Conservation (phyloP, 768 basidiomycete genomes). For the Macrolepiota dolichaula region DNA sequence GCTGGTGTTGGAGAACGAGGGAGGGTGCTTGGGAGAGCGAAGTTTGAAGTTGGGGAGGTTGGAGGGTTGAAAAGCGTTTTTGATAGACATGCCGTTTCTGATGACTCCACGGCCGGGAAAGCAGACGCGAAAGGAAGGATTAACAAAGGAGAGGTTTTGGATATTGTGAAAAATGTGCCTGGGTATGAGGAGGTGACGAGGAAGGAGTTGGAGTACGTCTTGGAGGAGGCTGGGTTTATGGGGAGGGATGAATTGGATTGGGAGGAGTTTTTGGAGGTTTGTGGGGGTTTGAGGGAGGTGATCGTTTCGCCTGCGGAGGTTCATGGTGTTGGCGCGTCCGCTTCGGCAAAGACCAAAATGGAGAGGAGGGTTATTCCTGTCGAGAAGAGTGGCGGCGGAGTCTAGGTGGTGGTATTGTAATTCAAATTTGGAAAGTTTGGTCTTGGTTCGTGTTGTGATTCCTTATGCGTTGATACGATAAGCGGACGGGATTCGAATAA, state of each 20-base stretch:
- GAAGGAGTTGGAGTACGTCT: slow-evolving; percentile 71
- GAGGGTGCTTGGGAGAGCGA: slow-evolving; percentile 33
- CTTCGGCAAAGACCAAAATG: slow-evolving; percentile 20
- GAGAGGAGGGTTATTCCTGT: slow-evolving; percentile 45
- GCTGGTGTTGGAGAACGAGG: slow-evolving; percentile 10
- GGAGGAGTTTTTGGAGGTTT: slow-evolving; percentile 89
- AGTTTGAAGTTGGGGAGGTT: slow-evolving; percentile 44
- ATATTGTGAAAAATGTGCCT: slow-evolving; percentile 41
- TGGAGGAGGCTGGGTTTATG: slow-evolving; percentile 71
- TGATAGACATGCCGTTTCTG: slow-evolving; percentile 24
- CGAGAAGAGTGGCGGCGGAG: slow-evolving; percentile 54
- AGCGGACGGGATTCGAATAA: not conserved
- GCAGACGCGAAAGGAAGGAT: slow-evolving; percentile 18
- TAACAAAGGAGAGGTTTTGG: slow-evolving; percentile 34
- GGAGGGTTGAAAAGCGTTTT: slow-evolving; percentile 36
- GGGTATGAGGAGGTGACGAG: slow-evolving; percentile 60
- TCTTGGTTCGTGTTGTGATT: no score
- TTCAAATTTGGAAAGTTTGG: not conserved
- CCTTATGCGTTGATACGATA: not conserved
- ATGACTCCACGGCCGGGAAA: slow-evolving; percentile 22
- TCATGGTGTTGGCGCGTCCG: not conserved
- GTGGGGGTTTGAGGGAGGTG: slow-evolving; percentile 70
- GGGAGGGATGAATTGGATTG: slow-evolving; percentile 58
- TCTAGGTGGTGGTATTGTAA: slow-evolving; percentile 23
- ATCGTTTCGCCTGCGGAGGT: slow-evolving; percentile 34